Base-by-base conservation (phyloP, 164 flowering plant genomes). In the Vitis amurensis region DNA sequence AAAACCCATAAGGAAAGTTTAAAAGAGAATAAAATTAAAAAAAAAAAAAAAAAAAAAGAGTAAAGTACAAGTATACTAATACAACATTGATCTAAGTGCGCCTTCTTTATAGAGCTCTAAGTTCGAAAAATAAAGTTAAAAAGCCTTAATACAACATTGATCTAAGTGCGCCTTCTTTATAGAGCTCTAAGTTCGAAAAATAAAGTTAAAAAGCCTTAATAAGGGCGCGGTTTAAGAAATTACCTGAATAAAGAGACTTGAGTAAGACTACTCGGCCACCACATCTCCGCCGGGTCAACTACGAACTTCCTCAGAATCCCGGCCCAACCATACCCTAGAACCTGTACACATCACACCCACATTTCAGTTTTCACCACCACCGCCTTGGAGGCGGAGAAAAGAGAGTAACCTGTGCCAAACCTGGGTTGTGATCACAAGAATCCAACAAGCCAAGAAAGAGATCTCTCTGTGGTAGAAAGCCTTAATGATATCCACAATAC, bases 381-480 rank as follows among this genome's bases (percentile, higher is more conserved):
- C 2, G 27, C 27, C 27, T 23, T 23, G 27, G 27, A 23, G 27
- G 27, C 27, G 27, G 27, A 23, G 59, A 51, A 61, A 50, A 63
- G 53, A 19, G 48, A 23, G 27, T 23, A 23, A 23, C 0, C 0
- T 23, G 27, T 1, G 27, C 27, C 27, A 23, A 23, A 23, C 27
- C 27, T 23, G 27, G 19, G 91, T 86, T 0, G 89, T 83, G 68
- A 81, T 74, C n/a, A 83, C 72, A 27, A 87, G 87, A 57, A 87
- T 55, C 87, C 87, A 87, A 59, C 78, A 53, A 29, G 86, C 80
- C 2, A 78, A 48, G 70, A 84, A 80, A 6, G 81, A 75, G 63
- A 90, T 84, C 8, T 76, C 80, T 59, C 87, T 63, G 0, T 31
- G 63, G 70, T 89, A 89, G 62, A 88, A 88, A 1, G 86, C 94